Percentiles rank a stretch among this genome's conserved stretches.
These are phyloP conservation scores for Pseudopyricularia cyperi DNA, from an alignment of 2,329 filamentous ascomycete species.

Conservation along the genomic window DNA sequence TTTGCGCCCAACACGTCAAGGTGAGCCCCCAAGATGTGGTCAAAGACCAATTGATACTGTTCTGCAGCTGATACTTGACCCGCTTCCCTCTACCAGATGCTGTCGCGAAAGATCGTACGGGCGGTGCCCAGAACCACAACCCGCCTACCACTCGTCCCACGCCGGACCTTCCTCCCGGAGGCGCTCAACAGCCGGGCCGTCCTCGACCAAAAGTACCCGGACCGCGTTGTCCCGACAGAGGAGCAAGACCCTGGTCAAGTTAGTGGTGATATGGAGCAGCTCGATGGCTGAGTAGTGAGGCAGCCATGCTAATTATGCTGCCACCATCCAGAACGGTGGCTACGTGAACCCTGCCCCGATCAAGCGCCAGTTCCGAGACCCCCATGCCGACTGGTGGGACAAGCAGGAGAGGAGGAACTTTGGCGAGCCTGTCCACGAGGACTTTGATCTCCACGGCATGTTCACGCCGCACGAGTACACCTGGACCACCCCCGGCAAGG, in stretches of 20 bases:
- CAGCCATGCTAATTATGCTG: constrained; percentile 9
- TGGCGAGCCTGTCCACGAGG: constrained; percentile 91
- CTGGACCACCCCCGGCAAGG: constrained; percentile 61
- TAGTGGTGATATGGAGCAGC: constrained; percentile 15
- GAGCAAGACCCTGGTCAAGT: constrained; percentile 56
- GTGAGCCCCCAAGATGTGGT: constrained; percentile 1
- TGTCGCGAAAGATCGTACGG: constrained; percentile 35
- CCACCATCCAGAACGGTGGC: constrained; percentile 59
- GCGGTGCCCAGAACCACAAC: constrained; percentile 12
- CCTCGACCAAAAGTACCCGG: constrained; percentile 39
- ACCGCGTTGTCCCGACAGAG: constrained; percentile 34
- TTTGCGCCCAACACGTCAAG: constrained; percentile 5
- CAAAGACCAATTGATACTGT: not conserved
- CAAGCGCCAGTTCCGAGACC: constrained; percentile 88
- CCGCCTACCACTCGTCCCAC: constrained; percentile 35
- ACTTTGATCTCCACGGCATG: constrained; percentile 84
- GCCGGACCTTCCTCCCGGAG: constrained; percentile 42
- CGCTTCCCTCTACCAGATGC: constrained; percentile 34
- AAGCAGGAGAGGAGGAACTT: constrained; percentile 95
- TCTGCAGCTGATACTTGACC: not conserved
- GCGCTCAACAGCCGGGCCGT: constrained; percentile 30
- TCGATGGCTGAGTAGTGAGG: not conserved
- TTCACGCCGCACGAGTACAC: constrained; percentile 86
- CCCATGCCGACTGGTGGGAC: constrained; percentile 92
- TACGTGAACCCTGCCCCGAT: constrained; percentile 67